A percentile compares a stretch with the other conserved stretches of the same genome.
These are phyloP conservation scores for Rosa chinensis DNA, from an alignment of 306 rosid genomes.

Conservation along the genomic window DNA sequence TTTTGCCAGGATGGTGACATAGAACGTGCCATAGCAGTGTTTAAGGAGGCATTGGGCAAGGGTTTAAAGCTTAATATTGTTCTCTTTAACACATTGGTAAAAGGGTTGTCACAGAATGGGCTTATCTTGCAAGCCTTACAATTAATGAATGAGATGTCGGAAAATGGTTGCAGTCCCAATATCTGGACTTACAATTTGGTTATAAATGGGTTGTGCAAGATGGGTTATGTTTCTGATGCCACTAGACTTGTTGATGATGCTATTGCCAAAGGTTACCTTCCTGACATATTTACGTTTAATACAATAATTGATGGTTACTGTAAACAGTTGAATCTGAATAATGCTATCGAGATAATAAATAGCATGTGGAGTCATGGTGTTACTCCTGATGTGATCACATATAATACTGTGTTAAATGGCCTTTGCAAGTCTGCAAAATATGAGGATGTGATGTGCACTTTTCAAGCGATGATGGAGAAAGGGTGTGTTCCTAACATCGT, in stretches of 20 bases:
- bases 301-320: constrained; percentile 89
- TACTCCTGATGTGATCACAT: constrained; percentile 85
- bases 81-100: constrained; percentile 70
- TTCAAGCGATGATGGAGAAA: constrained; percentile 65
- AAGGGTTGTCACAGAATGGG: constrained; percentile 75
- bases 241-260: constrained; percentile 60
- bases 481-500: constrained; percentile 65
- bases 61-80: constrained; percentile 66
- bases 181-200: constrained; percentile 82
- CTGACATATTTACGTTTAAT: constrained; percentile 80
- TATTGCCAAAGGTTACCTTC: constrained; percentile 70
- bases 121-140: constrained; percentile 83
- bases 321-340: constrained; percentile 62
- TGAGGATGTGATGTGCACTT: constrained; percentile 64
- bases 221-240: constrained; percentile 83
- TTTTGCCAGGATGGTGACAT: constrained; percentile 63
- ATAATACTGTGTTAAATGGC: constrained; percentile 78
- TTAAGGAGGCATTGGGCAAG: constrained; percentile 60
- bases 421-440: constrained; percentile 76
- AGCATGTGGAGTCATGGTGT: constrained; percentile 81
- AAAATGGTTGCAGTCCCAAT: constrained; percentile 60
- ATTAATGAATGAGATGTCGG: constrained; percentile 75
- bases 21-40: constrained; percentile 64
- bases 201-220: constrained; percentile 84
- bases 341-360: constrained; percentile 56